Evolutionary conservation across 1,284 basidiomycete species (phyloP), one percentile per base, ranked within the genome.

Genomic region (Volvariella surrecta): DNA sequence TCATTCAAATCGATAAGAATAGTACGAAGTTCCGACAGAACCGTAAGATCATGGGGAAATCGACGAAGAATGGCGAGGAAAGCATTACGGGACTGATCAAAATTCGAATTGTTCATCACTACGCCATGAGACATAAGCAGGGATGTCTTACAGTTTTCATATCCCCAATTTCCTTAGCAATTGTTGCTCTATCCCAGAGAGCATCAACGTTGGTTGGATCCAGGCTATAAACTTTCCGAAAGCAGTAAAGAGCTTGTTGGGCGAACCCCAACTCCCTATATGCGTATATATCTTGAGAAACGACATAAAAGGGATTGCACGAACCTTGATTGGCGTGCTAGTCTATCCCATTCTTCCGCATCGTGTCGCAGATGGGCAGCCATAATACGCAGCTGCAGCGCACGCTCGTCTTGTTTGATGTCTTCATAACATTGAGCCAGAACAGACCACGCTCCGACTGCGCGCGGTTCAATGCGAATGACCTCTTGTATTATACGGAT

Each of bases 191-290:
- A 52, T 98, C 92, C 90, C 91, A 97, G 18, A 95, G 74, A 1
- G 88, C 84, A 47, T 88, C 82, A 7, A 90, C 74, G 50, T 97
- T 93, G 3, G 73, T 70, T 3, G 87, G 83, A 55, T 94, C 85
- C 19, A 88, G 68, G 49, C 75, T 82, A 55, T 86, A 79, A 0
- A 89, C 79, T 57, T 97, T 94, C 0, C 84, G 73, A 54, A 89
- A 88, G 58, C 95, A 98, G 59, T 98, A 97, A 20, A 96, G 64
- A 0, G 92, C 89, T 62, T 98, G 92, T 44, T 91, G 82, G 37
- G 77, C 73, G 47, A 81, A 79, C 2, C 82, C 87, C 20, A 80
- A 61, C 4, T 78, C 75, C 50, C 88, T 87, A 32, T 6, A 34
- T 17, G 24, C 24, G 24, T 11, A 28, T 28, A 28, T 28, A 28